Conservation (phyloP, 768 basidiomycete genomes). For the Lactarius pseudohatsudake region DNA sequence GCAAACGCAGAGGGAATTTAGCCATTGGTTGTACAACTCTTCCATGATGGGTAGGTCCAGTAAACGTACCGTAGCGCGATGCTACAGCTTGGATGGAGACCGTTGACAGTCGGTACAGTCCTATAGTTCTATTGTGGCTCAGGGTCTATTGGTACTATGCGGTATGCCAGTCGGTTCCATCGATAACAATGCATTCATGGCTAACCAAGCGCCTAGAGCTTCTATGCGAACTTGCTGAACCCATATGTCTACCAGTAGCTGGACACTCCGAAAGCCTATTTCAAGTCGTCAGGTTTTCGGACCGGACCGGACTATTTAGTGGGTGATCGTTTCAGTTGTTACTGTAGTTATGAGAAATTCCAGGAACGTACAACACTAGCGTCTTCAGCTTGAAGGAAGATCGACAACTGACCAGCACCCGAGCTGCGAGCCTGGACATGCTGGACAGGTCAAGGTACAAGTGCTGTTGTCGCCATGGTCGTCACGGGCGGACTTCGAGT, state of each 20-base stretch:
- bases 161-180: background rate
- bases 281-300: background rate
- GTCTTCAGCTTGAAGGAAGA: background rate
- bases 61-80: too few relatives aligned
- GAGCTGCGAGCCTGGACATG: background rate
- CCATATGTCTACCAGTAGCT: background rate
- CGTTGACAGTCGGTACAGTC: background rate
- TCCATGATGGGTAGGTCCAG: too few relatives aligned
- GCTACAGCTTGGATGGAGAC: background rate
- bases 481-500: too few relatives aligned
- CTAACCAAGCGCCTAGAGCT: background rate
- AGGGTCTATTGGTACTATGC: background rate
- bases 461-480: too few relatives aligned
- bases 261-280: background rate
- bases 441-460: too few relatives aligned
- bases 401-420: background rate
- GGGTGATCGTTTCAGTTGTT: too few relatives aligned
- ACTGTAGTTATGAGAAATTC: too few relatives aligned
- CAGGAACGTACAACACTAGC: background rate
- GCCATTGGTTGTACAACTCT: background rate
- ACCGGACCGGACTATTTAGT: background rate
- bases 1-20: slow-evolving; percentile 1
- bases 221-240: background rate
- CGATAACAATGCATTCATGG: background rate
- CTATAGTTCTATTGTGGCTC: background rate